Evolutionary conservation across 1,284 basidiomycete genomes (phyloP).

Genomic region (Ceratobasidium sp.): DNA sequence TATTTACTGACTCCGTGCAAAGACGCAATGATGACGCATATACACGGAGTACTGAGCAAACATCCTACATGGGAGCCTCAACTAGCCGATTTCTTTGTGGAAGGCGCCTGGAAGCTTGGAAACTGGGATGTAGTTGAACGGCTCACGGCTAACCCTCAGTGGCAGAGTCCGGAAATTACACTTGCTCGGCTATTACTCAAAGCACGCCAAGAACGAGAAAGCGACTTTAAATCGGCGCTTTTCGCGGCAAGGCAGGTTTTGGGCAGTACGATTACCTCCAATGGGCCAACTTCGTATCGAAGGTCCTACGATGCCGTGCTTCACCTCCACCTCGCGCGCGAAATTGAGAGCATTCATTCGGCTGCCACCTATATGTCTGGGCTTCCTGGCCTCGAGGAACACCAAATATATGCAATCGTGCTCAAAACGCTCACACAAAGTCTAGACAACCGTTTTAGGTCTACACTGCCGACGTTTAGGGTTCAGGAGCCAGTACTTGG

Average conservation of each 20-base stretch:
- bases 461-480: slow-evolving; percentile 92
- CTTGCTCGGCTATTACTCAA: slow-evolving; percentile 89
- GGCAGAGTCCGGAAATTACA: slow-evolving; percentile 74
- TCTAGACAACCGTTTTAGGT: slow-evolving; percentile 57
- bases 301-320: slow-evolving; percentile 90
- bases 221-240: slow-evolving; percentile 68
- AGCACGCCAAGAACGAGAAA: slow-evolving; percentile 72
- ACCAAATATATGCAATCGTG: not conserved
- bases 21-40: slow-evolving; percentile 97
- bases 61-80: slow-evolving; percentile 88
- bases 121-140: slow-evolving; percentile 88
- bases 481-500: slow-evolving; percentile 92
- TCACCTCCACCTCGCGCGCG: slow-evolving; percentile 90
- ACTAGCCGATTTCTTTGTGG: slow-evolving; percentile 89
- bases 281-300: slow-evolving; percentile 84
- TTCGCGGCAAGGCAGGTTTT: slow-evolving; percentile 80
- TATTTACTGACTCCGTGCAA: slow-evolving; percentile 24
- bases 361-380: slow-evolving; percentile 53
- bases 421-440: slow-evolving; percentile 31
- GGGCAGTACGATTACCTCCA: slow-evolving; percentile 86
- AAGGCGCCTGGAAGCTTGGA: slow-evolving; percentile 96
- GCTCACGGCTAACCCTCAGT: slow-evolving; percentile 68
- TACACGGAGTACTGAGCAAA: slow-evolving; percentile 89
- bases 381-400: not conserved
- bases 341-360: slow-evolving; percentile 84